Percentiles rank a stretch among this genome's conserved stretches.
Conservation (phyloP, 2,329 filamentous ascomycete genomes). For the Fusarium palustre region DNA sequence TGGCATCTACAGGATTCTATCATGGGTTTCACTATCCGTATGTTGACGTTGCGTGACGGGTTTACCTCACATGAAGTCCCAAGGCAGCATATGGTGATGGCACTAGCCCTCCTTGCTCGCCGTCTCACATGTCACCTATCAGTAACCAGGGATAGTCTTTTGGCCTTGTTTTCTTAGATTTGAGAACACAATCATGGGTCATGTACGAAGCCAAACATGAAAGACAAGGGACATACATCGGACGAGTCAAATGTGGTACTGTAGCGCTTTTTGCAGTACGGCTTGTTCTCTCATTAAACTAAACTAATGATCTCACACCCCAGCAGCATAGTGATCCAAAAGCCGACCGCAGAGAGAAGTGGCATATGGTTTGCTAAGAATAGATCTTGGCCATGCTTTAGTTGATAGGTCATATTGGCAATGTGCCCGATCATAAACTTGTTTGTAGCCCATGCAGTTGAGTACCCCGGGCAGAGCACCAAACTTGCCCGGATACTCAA, state of each 20-base stretch:
- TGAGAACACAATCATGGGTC: neutral
- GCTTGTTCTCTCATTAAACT: neutral
- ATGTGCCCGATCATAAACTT: neutral
- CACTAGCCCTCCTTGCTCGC: too few relatives aligned
- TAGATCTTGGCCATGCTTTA: neutral
- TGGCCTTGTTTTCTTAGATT: too few relatives aligned
- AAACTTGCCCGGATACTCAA: slow-evolving; percentile 12
- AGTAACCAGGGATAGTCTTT: neutral
- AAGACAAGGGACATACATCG: neutral
- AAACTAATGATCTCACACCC: neutral
- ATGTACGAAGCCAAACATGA: neutral
- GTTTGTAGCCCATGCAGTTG: neutral
- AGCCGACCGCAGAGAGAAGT: neutral
- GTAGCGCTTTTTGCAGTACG: neutral
- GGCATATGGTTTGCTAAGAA: neutral
- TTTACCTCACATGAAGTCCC: neutral
- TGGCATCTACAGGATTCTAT: neutral
- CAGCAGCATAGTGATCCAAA: neutral
- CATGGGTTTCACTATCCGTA: neutral
- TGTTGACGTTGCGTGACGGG: too few relatives aligned
- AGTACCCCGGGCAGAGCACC: neutral
- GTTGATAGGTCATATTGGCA: neutral
- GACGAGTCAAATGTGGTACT: neutral
- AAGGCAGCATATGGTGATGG: neutral
- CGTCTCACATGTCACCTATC: neutral